Percentiles rank a stretch among this genome's conserved stretches.
Conservation (phyloP, 805 yeast species). For the Debaryomyces tyrocola region DNA sequence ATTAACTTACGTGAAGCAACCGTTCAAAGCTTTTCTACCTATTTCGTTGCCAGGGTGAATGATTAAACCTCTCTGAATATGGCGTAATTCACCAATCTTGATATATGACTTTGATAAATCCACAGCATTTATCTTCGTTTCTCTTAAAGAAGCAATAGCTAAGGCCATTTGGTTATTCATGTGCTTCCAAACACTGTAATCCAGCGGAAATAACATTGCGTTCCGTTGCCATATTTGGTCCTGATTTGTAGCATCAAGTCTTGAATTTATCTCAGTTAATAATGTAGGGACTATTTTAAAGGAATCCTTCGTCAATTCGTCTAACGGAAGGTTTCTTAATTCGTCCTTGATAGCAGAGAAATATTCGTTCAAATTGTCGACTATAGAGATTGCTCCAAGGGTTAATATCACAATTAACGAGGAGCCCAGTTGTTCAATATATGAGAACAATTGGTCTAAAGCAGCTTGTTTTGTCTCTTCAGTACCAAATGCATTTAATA, state of each 20-base stretch:
- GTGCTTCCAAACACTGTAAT: slow-evolving; percentile 66
- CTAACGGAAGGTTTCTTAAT: slow-evolving; percentile 49
- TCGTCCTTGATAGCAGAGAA: slow-evolving; percentile 69
- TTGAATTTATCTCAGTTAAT: slow-evolving; percentile 49
- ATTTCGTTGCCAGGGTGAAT: slow-evolving; percentile 47
- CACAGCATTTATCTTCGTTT: slow-evolving; percentile 48
- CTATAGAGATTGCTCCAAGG: slow-evolving; percentile 75
- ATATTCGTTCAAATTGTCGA: slow-evolving; percentile 58
- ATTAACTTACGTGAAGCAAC: slow-evolving; percentile 2
- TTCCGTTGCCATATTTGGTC: slow-evolving; percentile 59
- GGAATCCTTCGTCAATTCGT: slow-evolving; percentile 49
- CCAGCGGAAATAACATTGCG: slow-evolving; percentile 74
- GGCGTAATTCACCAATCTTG: slow-evolving; percentile 47
- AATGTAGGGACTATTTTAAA: slow-evolving; percentile 59
- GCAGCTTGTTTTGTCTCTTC: slow-evolving; percentile 84
- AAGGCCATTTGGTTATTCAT: slow-evolving; percentile 57
- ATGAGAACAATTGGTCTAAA: slow-evolving; percentile 72
- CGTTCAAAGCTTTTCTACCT: slow-evolving; percentile 9
- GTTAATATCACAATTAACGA: slow-evolving; percentile 67
- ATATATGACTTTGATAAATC: slow-evolving; percentile 55
- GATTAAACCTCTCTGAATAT: slow-evolving; percentile 67
- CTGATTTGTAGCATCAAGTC: slow-evolving; percentile 25
- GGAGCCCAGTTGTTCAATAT: slow-evolving; percentile 63
- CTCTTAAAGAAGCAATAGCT: slow-evolving; percentile 53
- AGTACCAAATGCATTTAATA: slow-evolving; percentile 71